Conservation (phyloP, 2,329 filamentous ascomycete species). For the Aspergillus proliferans region DNA sequence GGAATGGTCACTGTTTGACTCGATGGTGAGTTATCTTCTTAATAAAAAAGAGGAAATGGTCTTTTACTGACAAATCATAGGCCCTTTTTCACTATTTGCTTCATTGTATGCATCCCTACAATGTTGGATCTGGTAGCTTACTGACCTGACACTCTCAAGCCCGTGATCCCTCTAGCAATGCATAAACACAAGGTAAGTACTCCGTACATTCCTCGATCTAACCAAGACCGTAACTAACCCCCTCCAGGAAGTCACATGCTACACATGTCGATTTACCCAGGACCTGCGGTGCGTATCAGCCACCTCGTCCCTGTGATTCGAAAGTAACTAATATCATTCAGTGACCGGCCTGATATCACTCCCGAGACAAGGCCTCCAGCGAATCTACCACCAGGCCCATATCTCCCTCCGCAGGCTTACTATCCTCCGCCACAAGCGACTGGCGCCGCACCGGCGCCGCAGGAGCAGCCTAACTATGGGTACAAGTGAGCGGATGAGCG, state of each 20-base stretch:
- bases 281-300: conserved; percentile 27
- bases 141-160: conserved; percentile 19
- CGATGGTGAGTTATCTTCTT: conserved; percentile 30
- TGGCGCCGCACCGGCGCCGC: conserved; percentile 12
- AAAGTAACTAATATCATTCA: conserved; percentile 8
- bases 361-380: conserved; percentile 30
- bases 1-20: conserved; percentile 39
- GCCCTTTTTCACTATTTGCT: conserved; percentile 44
- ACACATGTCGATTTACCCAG: conserved; percentile 33
- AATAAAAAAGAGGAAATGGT: not conserved
- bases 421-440: conserved; percentile 7
- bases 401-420: conserved; percentile 19
- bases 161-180: conserved; percentile 31
- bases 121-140: not conserved
- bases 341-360: conserved; percentile 33
- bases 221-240: conserved; percentile 9
- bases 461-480: conserved; percentile 12
- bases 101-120: conserved; percentile 28
- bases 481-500: conserved; percentile 16
- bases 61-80: conserved; percentile 15
- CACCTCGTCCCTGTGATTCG: not conserved
- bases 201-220: not conserved
- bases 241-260: conserved; percentile 32
- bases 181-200: conserved; percentile 34
- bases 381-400: conserved; percentile 20